Base-by-base conservation (phyloP, 192 early-diverging fungal species). In the Cetraspora pellucida region DNA sequence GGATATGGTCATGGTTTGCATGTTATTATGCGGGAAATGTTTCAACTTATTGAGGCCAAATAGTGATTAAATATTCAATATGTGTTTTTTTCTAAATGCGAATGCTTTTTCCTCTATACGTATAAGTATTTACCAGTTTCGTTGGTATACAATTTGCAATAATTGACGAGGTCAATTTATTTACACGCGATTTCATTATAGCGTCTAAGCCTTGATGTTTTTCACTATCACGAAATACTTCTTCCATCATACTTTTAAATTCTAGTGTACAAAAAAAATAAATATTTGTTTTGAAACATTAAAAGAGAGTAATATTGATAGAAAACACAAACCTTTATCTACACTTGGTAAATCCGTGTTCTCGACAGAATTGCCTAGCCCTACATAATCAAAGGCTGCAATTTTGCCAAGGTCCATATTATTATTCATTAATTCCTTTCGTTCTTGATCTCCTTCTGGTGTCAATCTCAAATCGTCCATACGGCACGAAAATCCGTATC, bases 1-100 rank as follows among this genome's bases (percentile, higher is more conserved):
- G 60, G 96, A 96, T 50, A 95, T 91, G 2, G 95, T 97, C 98
- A 99, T 99, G 80, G 96, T 89, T 86, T 97, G 95, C 96, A 99
- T 98, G 85, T 96, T 95, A 84, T 99, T 99, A 71, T 89, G 81
- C 28, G 98, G 98, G 91, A 99, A 99, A 45, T 86, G 81, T 67
- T 90, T 91, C 49, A 88, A 77, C 83, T 84, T 67, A 37, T 37
- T 37, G 0, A 37, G 7, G 7, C 37, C 3, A 37, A 37, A 37
- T 37, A 37, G 37, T 37, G 7, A 37, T 37, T 37, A 37, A 37
- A 37, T 37, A 37, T 37, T 37, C 3, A 37, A 37, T 37, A 37
- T 37, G 7, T 37, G 5, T 37, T 3, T 37, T 6, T 37, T 6
- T 37, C 7, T 37, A 37, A 37, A 37, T 6, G 7, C 7, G 7